A percentile compares a stretch with the other conserved stretches of the same genome.
These are phyloP conservation scores for Aspergillus viridinutans DNA, from an alignment of 2,329 filamentous ascomycete genomes.

Conservation along the genomic window DNA sequence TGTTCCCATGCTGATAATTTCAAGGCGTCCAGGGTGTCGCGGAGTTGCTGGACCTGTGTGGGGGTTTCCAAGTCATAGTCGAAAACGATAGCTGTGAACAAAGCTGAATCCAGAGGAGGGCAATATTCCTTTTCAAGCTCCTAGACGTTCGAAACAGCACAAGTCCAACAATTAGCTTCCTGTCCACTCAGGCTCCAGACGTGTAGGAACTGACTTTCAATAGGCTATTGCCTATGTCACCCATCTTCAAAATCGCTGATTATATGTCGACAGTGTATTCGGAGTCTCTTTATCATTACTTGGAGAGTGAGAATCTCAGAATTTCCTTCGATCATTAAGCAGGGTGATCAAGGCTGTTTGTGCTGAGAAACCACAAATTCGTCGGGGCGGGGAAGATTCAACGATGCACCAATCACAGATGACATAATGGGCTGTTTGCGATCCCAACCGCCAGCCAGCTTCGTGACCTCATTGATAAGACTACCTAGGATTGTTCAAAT, in stretches of 20 bases:
- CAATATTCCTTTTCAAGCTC: conserved; percentile 64
- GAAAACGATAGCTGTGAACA: conserved; percentile 69
- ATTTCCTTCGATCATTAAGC: not conserved
- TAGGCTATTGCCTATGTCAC: conserved; percentile 2
- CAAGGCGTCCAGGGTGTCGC: conserved; percentile 60
- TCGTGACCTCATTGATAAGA: not conserved
- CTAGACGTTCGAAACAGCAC: conserved; percentile 15
- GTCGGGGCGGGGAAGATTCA: conserved; percentile 1
- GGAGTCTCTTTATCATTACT: conserved; percentile 1
- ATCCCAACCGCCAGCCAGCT: not conserved
- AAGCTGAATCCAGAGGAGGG: conserved; percentile 69
- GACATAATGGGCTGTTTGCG: not conserved
- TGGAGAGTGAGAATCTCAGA: not conserved
- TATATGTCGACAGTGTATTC: conserved; percentile 2
- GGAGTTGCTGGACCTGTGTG: conserved; percentile 51
- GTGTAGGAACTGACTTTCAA: conserved; percentile 4
- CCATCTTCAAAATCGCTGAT: conserved; percentile 10
- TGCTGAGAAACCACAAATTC: not conserved
- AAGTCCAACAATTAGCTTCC: not conserved
- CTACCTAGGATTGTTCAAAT: not conserved
- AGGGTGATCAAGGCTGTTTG: not conserved
- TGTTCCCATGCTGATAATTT: conserved; percentile 69
- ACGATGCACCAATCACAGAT: not conserved
- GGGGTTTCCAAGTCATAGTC: conserved; percentile 65
- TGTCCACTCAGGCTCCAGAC: not conserved